Conservation (phyloP, 805 yeast species). For the Yarrowia porcina region DNA sequence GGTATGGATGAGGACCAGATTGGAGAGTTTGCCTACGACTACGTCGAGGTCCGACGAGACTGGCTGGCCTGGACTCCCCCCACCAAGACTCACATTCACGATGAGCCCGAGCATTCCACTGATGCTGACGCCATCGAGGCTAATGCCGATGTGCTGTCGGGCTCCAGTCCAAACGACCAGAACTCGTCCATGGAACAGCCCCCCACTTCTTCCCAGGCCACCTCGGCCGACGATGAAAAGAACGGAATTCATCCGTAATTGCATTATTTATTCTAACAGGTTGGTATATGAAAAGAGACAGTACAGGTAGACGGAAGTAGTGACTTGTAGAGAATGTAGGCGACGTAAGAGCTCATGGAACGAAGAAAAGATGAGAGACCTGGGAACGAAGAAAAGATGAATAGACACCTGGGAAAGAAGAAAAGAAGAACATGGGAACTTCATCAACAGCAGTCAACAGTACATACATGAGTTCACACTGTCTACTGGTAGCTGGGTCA, state of each 20-base stretch:
- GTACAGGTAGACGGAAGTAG: too few relatives aligned
- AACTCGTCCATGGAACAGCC: conserved; percentile 11
- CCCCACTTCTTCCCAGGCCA: conserved; percentile 20
- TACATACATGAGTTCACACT: too few relatives aligned
- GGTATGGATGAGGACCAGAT: conserved; percentile 97
- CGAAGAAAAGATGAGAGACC: too few relatives aligned
- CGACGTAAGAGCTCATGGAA: too few relatives aligned
- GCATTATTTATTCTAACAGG: conserved; percentile 25
- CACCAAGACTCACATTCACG: conserved; percentile 13
- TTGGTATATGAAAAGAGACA: too few relatives aligned
- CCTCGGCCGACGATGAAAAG: conserved; percentile 20
- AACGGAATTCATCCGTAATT: conserved; percentile 25
- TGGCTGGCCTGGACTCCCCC: conserved; percentile 48
- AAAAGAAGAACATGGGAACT: too few relatives aligned
- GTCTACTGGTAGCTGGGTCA: too few relatives aligned
- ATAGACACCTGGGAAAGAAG: too few relatives aligned
- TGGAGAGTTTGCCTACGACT: conserved; percentile 98
- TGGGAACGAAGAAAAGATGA: too few relatives aligned
- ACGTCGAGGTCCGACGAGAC: conserved; percentile 93
- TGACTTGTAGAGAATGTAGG: too few relatives aligned
- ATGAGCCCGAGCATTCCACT: not conserved
- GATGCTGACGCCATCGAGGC: conserved; percentile 17
- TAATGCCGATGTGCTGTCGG: conserved; percentile 7
- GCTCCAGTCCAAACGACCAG: conserved; percentile 12
- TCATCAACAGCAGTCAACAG: too few relatives aligned